Base-by-base conservation (phyloP, 169 alveolate genomes). In the Eimeria sp. region DNA sequence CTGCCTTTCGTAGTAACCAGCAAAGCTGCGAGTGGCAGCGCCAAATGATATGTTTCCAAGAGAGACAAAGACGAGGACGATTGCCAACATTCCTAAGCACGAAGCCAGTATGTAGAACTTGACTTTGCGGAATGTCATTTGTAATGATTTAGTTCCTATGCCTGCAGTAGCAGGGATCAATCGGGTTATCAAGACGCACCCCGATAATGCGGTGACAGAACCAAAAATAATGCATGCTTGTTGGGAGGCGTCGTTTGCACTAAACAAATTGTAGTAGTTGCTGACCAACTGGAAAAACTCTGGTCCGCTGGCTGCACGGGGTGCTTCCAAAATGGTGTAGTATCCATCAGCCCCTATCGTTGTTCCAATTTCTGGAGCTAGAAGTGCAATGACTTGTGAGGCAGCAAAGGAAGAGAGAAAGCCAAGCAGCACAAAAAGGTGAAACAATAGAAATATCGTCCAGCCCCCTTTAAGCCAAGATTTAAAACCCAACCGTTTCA, bases 1-100 rank as follows among this genome's bases (percentile, higher is more conserved):
- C 51, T 49, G 89, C 95, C 95, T 89, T 47, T 73, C 88, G 95
- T 89, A 89, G 76, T 67, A 89, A 40, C 95, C 95, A 16, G 88
- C 73, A n/a, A 89, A 89, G 22, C 86, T 78, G 18, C 76, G 61
- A 67, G 80, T 73, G 45, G 80, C 95, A 14, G 45, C 76, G 18
- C 95, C 95, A 40, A 89, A 73, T 7, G 88, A 47, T 25, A 89
- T 89, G 88, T 89, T 89, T 70, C 95, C 95, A 47, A 89, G 61
- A 22, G 95, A 75, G 34, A 89, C 95, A 34, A 89, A 89, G 58
- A 89, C 57, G 4, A 72, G 61, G 57, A 72, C 87, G 34, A 89
- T 54, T 22, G 82, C 87, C 40, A 89, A 82, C 76, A 89, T 49
- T 49, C 89, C 89, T 49, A 80, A 7, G 65, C 89, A 49, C 13